phyloP scores from a whole-genome alignment of 148 eudicot species.

The Fallopia convolvulus region DNA sequence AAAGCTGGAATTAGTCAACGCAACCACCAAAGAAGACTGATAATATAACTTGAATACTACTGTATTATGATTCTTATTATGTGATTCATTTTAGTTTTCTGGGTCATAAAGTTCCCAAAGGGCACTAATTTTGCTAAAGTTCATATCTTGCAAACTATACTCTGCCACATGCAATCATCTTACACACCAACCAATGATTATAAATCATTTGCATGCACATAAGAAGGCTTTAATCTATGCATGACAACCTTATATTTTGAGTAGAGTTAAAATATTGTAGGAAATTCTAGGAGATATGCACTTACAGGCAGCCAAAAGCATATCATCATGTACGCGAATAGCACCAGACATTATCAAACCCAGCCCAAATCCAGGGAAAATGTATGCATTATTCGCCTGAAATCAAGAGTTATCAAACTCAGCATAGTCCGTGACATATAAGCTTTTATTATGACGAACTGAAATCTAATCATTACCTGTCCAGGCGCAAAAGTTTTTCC shows the following conservation, averaged over 20 bases:
- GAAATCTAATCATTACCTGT: conserved; percentile 43
- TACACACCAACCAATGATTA: no score
- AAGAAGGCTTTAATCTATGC: not conserved
- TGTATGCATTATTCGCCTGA: conserved; percentile 95
- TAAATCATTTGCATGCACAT: no score
- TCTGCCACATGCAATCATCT: not conserved
- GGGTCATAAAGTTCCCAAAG: not conserved
- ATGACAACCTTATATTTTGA: not conserved
- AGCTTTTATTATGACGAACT: not conserved
- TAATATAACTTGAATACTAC: not conserved
- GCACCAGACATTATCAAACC: conserved; percentile 96
- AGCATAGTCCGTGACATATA: not conserved
- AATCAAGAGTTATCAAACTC: conserved; percentile 13
- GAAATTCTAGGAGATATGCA: conserved; percentile 5
- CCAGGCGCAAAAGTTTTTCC: conserved; percentile 66
- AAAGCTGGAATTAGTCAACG: not conserved
- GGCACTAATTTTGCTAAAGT: not conserved
- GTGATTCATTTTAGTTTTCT: not conserved
- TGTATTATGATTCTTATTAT: not conserved
- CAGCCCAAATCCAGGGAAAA: conserved; percentile 93
- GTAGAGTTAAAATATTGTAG: not conserved
- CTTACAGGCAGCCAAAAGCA: conserved; percentile 98
- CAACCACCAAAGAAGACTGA: not conserved
- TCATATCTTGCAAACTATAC: not conserved
- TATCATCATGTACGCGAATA: conserved; percentile 95